Evolutionary conservation across 441 rosid genomes (phyloP).

Genomic region (Pelargonium australe): DNA sequence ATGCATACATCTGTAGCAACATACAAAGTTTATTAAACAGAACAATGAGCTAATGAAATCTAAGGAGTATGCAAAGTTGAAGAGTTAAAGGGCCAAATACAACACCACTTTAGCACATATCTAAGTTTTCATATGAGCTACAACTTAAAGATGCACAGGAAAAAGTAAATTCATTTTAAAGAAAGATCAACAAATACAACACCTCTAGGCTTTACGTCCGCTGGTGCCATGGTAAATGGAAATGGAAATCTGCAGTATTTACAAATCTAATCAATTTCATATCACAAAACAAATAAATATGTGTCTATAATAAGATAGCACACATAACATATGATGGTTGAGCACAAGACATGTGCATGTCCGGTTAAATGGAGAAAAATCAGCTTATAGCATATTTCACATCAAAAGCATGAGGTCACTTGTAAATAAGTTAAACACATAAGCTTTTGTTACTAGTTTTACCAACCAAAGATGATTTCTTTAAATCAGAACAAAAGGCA

Average conservation of each 20-base stretch:
- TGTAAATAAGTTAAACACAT: not conserved
- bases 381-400: not conserved
- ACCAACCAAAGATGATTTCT: not conserved
- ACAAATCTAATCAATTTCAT: not conserved
- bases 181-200: not conserved
- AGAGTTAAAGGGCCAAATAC: constrained; percentile 1
- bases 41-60: not conserved
- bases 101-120: not conserved
- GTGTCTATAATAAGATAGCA: not conserved
- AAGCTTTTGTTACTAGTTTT: not conserved
- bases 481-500: not conserved
- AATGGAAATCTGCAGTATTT: not conserved
- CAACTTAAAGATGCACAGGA: not conserved
- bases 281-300: not conserved
- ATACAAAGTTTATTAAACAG: not conserved
- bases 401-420: not conserved
- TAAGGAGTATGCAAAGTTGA: not conserved
- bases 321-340: not conserved
- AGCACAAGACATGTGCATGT: not conserved
- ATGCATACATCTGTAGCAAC: not conserved
- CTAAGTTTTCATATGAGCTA: not conserved
- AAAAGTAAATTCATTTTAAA: not conserved
- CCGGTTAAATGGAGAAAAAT: not conserved
- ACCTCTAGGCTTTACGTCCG: constrained; percentile 6
- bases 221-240: constrained; percentile 2